phyloP scores from a whole-genome alignment of 495 filamentous ascomycete species.

The Lophium mytilinum region DNA sequence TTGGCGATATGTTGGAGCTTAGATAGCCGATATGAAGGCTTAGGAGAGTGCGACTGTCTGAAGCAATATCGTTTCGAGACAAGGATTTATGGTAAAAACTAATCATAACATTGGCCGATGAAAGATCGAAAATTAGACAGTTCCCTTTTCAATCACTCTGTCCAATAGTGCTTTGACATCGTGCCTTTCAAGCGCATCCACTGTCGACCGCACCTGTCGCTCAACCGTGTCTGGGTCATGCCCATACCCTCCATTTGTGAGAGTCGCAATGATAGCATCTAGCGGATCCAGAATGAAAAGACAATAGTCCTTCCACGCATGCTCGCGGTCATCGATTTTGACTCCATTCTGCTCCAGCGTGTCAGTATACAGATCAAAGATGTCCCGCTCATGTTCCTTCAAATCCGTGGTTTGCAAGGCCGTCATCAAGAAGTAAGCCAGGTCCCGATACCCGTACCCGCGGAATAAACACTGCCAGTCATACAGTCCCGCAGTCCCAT shows the following conservation, averaged over 20 bases:
- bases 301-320: background rate
- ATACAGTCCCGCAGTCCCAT: background rate
- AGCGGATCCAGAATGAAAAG: background rate
- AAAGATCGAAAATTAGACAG: too few relatives aligned
- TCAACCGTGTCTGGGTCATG: background rate
- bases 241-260: background rate
- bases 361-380: background rate
- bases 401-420: background rate
- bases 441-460: background rate
- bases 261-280: background rate
- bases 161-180: background rate
- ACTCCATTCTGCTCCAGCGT: background rate
- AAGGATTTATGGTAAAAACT: too few relatives aligned
- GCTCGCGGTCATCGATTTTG: background rate
- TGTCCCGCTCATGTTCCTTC: background rate
- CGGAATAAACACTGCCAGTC: background rate
- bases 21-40: background rate
- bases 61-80: too few relatives aligned
- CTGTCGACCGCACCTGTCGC: background rate
- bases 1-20: constrained; percentile 5
- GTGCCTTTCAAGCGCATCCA: background rate
- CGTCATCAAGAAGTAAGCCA: background rate
- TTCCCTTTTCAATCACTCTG: background rate
- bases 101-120: too few relatives aligned
- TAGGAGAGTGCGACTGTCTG: background rate